These are phyloP conservation scores for Colletotrichum sidae DNA, from an alignment of 2,329 filamentous ascomycete species.

Conservation along the genomic window DNA sequence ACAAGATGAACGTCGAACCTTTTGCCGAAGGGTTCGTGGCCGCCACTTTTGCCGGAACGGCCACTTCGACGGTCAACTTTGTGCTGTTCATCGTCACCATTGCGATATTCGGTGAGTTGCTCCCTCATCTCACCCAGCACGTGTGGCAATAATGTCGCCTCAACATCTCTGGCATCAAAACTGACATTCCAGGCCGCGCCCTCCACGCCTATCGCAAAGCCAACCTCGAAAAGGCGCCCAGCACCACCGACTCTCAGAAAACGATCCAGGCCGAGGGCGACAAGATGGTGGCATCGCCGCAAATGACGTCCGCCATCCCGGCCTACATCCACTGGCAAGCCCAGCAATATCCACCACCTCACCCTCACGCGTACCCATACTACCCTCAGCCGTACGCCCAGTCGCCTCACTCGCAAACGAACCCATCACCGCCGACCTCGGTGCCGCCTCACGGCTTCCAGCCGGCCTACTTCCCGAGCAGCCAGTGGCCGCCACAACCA, in stretches of 20 bases:
- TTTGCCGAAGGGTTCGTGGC: constrained; percentile 35
- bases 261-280: constrained; percentile 30
- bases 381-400: constrained; percentile 35
- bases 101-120: constrained; percentile 30
- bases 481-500: constrained; percentile 31
- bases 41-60: constrained; percentile 37
- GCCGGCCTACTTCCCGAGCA: constrained; percentile 32
- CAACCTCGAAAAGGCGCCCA: constrained; percentile 33
- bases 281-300: constrained; percentile 37
- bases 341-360: constrained; percentile 31
- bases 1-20: constrained; percentile 34
- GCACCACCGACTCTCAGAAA: constrained; percentile 31
- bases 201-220: constrained; percentile 32
- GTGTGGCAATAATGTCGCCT: not conserved
- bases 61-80: constrained; percentile 30
- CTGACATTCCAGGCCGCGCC: constrained; percentile 34
- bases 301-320: constrained; percentile 35
- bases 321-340: constrained; percentile 35
- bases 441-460: constrained; percentile 33
- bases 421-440: constrained; percentile 27
- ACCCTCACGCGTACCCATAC: constrained; percentile 32
- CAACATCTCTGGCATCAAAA: not conserved
- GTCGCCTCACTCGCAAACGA: constrained; percentile 34
- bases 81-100: constrained; percentile 37
- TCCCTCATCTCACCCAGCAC: not conserved